Conservation (phyloP, 2,329 filamentous ascomycete genomes). For the Colletotrichum phormii region DNA sequence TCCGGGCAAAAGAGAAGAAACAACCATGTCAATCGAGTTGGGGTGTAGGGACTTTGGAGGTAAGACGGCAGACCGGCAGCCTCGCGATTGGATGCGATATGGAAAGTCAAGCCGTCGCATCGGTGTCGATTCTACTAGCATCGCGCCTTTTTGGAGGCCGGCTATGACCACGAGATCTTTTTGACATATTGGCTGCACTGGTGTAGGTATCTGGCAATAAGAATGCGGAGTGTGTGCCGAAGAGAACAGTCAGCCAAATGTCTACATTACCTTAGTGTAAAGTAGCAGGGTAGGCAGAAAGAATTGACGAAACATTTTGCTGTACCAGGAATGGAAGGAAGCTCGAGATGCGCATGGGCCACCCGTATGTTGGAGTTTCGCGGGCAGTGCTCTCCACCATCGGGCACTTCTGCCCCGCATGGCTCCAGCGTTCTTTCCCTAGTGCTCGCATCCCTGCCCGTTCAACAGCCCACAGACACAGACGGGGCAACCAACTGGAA, state of each 20-base stretch:
- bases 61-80: neutral
- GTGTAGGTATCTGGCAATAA: neutral
- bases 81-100: constrained; percentile 10
- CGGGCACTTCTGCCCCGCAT: constrained; percentile 30
- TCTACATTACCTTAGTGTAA: neutral
- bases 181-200: neutral
- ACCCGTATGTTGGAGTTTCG: constrained; percentile 3
- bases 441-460: constrained; percentile 10
- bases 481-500: neutral
- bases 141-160: constrained; percentile 10
- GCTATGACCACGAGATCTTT: constrained; percentile 12
- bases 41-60: neutral
- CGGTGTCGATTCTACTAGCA: constrained; percentile 2
- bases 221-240: neutral
- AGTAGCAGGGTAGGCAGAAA: neutral
- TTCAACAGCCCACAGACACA: neutral
- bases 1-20: constrained; percentile 19
- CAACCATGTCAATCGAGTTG: neutral
- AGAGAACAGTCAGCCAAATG: neutral
- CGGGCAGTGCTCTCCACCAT: constrained; percentile 21
- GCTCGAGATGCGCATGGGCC: constrained; percentile 5
- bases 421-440: neutral
- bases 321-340: neutral
- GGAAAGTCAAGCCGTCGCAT: constrained; percentile 18
- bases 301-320: neutral